phyloP scores from a whole-genome alignment of 1,284 basidiomycete species.

The Gomphus bonarii region DNA sequence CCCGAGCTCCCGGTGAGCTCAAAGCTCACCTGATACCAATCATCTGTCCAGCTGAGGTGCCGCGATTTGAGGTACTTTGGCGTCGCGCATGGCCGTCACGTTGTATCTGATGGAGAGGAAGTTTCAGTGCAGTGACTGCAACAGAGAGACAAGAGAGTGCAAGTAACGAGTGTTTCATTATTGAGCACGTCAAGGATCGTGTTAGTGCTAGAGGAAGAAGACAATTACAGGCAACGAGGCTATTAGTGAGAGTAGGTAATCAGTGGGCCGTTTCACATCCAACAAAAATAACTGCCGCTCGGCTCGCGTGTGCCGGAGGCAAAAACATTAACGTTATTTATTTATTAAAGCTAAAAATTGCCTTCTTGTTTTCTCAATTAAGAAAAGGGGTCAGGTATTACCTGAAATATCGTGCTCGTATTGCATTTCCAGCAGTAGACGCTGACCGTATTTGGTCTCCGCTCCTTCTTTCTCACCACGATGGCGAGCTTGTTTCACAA shows the following conservation, averaged over 20 bases:
- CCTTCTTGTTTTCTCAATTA: too few relatives aligned
- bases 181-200: not conserved
- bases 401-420: too few relatives aligned
- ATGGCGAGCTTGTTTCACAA: slow-evolving; percentile 10
- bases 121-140: slow-evolving; percentile 26
- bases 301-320: too few relatives aligned
- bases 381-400: too few relatives aligned
- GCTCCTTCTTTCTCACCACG: not conserved
- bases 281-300: too few relatives aligned
- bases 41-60: not conserved
- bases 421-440: not conserved
- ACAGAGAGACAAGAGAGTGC: slow-evolving; percentile 12
- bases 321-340: too few relatives aligned
- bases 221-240: not conserved
- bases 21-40: not conserved
- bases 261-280: too few relatives aligned
- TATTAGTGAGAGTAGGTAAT: not conserved
- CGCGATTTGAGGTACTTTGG: not conserved
- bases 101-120: slow-evolving; percentile 31
- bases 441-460: not conserved
- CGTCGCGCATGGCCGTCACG: slow-evolving; percentile 18
- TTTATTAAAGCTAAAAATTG: too few relatives aligned
- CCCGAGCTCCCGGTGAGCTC: too few relatives aligned
- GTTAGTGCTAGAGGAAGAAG: not conserved
- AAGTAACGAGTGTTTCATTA: slow-evolving; percentile 4